Percentiles rank a stretch among this genome's conserved stretches.
Conservation (phyloP, 345 rosid genomes). For the Capsella bursapastoris region DNA sequence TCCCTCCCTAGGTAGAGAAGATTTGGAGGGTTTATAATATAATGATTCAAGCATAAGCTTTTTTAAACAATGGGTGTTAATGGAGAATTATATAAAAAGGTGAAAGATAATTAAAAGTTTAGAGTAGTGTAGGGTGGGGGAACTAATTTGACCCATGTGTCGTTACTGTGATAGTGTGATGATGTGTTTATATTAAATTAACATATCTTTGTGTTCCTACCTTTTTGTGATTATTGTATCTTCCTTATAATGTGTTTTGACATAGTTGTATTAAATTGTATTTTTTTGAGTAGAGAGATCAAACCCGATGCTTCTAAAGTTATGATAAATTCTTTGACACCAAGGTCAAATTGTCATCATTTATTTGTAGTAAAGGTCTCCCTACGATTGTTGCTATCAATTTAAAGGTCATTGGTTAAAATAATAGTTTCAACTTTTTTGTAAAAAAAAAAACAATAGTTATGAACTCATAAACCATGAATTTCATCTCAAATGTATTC, state of each 20-base stretch:
- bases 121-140: slow-evolving; percentile 38
- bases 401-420: neutral
- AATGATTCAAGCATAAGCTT: neutral
- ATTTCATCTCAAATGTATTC: neutral
- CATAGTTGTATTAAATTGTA: neutral
- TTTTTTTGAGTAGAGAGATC: slow-evolving; percentile 5
- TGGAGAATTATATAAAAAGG: slow-evolving; percentile 30
- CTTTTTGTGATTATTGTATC: slow-evolving; percentile 27
- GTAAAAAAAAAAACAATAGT: neutral
- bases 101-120: slow-evolving; percentile 2
- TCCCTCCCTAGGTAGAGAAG: slow-evolving; percentile 29
- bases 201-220: slow-evolving; percentile 31
- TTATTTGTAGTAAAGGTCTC: neutral
- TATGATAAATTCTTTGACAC: neutral
- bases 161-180: slow-evolving; percentile 27
- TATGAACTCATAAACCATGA: neutral
- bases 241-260: neutral
- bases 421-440: neutral
- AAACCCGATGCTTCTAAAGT: slow-evolving; percentile 34
- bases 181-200: slow-evolving; percentile 30
- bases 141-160: slow-evolving; percentile 20
- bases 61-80: neutral
- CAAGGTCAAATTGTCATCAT: slow-evolving; percentile 27
- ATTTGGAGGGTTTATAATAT: slow-evolving; percentile 4
- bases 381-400: neutral